phyloP scores from a whole-genome alignment of 2,329 filamentous ascomycete genomes.

The Epicoccum nigrum region DNA sequence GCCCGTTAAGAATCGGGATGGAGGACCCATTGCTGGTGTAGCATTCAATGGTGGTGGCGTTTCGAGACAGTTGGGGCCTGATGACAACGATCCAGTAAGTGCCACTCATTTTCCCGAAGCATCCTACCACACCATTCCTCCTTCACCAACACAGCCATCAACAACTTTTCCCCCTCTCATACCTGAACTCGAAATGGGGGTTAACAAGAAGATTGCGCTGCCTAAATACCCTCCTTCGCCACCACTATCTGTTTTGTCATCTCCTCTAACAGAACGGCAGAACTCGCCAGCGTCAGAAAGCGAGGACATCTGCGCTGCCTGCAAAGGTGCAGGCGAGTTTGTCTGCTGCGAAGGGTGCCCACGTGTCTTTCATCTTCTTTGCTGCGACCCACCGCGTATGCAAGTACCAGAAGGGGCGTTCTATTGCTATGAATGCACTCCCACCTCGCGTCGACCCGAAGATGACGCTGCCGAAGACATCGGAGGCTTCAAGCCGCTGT shows the following conservation, averaged over 20 bases:
- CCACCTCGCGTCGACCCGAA: conserved; percentile 33
- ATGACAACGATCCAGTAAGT: conserved; percentile 63
- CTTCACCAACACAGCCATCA: conserved; percentile 45
- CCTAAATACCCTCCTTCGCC: conserved; percentile 45
- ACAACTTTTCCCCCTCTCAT: conserved; percentile 33
- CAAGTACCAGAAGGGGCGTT: conserved; percentile 57
- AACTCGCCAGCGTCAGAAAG: conserved; percentile 63
- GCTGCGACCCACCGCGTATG: conserved; percentile 74
- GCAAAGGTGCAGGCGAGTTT: conserved; percentile 80
- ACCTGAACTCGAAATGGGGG: conserved; percentile 41
- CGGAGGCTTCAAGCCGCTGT: conserved; percentile 62
- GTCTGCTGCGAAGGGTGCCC: conserved; percentile 94
- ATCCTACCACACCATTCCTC: conserved; percentile 50
- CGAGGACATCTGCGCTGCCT: conserved; percentile 88
- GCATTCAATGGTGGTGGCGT: conserved; percentile 63
- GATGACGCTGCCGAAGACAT: conserved; percentile 29
- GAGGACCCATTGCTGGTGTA: conserved; percentile 68
- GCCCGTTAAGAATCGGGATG: conserved; percentile 76
- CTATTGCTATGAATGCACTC: conserved; percentile 70
- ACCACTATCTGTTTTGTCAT: conserved; percentile 43
- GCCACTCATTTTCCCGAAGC: conserved; percentile 50
- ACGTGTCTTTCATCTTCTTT: conserved; percentile 87
- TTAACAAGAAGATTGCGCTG: conserved; percentile 34
- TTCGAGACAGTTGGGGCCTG: conserved; percentile 65
- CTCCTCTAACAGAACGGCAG: conserved; percentile 51